A percentile compares a stretch with the other conserved stretches of the same genome.
Conservation (phyloP, 441 rosid genomes). For the Adansonia grandidieri region DNA sequence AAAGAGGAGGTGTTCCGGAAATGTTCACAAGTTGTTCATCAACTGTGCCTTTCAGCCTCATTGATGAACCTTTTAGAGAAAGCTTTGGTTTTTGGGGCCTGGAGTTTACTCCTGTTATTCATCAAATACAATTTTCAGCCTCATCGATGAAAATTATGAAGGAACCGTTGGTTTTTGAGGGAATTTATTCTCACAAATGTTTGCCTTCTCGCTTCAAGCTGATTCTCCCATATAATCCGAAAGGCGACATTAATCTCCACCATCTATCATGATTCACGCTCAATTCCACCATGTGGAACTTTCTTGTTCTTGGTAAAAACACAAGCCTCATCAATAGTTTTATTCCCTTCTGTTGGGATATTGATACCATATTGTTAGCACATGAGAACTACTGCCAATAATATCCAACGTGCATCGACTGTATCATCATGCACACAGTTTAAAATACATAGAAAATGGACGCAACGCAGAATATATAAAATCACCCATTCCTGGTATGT, state of each 20-base stretch:
- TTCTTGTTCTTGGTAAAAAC: not conserved
- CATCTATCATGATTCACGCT: not conserved
- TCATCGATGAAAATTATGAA: not conserved
- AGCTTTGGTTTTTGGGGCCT: no score
- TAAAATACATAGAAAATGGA: not conserved
- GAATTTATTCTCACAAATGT: not conserved
- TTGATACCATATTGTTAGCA: not conserved
- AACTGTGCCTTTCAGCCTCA: not conserved
- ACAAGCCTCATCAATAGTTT: not conserved
- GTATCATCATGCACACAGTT: not conserved
- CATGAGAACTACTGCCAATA: not conserved
- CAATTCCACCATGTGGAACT: not conserved
- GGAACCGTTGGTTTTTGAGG: not conserved
- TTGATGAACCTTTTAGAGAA: no score
- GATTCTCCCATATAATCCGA: not conserved
- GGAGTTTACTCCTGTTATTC: no score
- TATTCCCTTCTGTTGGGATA: not conserved
- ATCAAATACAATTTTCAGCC: no score
- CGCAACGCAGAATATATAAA: not conserved
- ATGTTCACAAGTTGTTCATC: not conserved
- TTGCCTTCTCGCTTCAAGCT: not conserved
- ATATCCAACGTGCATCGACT: not conserved
- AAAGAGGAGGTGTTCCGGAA: no score
- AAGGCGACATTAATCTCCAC: not conserved
- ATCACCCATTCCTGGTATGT: not conserved